Base-by-base conservation (phyloP, 495 filamentous ascomycete genomes). In the Penicillium mononematosum region DNA sequence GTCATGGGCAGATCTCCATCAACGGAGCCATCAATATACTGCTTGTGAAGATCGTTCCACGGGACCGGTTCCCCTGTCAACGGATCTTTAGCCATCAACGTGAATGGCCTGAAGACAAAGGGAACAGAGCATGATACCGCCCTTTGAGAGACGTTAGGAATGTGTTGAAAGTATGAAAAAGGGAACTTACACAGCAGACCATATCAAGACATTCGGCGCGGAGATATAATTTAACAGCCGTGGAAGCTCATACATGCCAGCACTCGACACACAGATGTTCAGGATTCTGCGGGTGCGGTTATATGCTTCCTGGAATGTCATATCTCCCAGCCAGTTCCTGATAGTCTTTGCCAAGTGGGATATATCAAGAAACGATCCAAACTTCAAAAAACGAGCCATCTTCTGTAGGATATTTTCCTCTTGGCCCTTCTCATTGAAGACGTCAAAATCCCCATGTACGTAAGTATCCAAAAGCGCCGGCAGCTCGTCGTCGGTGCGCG, bases 261-360 rank as follows among this genome's bases (percentile, higher is more conserved):
- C 89, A 45, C 88, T 89, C 0, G 91, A 95, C 19, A 98, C 92
- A 59, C 88, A 90, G 46, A 98, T 96, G 68, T 96, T 97, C 68
- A 96, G 80, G 59, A 96, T 93, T 50, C 91, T 80, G 36, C 90
- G 82, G 0, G 92, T 96, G 11, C 91, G 85, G 67, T 96, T 96
- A 76, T 97, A 97, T 16, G 90, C 91, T 72, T 98, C 93, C 67
- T 92, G 90, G 61, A 98, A 98, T 0, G 93, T 98, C 58, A 96
- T 87, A 58, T 95, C 89, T 9, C 91, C 91, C 16, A 96, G 75
- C 63, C 92, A 77, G 32, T 74, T 76, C 52, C 82, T 82, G 90
- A 96, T 96, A 8, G 92, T 90, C 36, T 85, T 78, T 2, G 83
- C 87, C 34, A 98, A 70, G 67, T 96, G 83, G 22, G 79, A 79